A percentile compares a stretch with the other conserved stretches of the same genome.
These are phyloP conservation scores for Alternaria atra DNA, from an alignment of 2,329 filamentous ascomycete species.

Conservation along the genomic window DNA sequence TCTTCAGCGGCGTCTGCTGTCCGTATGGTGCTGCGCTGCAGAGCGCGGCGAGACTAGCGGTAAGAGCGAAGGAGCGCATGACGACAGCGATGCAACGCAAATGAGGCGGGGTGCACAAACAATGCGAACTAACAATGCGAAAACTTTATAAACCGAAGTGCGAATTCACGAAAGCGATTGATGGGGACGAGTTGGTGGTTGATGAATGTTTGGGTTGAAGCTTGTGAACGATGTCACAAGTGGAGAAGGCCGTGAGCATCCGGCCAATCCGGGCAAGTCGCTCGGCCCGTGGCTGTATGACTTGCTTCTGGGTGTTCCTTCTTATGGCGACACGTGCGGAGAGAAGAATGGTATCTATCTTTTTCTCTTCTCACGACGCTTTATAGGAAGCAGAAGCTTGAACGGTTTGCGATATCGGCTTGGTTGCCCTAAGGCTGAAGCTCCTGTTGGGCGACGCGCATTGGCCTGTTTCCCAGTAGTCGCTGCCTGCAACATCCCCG, in stretches of 20 bases:
- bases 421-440: background rate
- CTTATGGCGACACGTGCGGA: background rate
- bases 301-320: constrained; percentile 7
- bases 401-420: background rate
- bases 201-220: constrained; percentile 20
- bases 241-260: constrained; percentile 27
- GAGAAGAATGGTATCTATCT: background rate
- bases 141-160: background rate
- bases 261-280: constrained; percentile 26
- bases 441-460: background rate
- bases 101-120: background rate
- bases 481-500: background rate
- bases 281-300: constrained; percentile 19
- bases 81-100: constrained; percentile 9
- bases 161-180: constrained; percentile 4
- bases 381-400: background rate
- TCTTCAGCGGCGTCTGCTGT: constrained; percentile 59
- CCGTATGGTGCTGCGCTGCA: constrained; percentile 44
- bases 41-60: constrained; percentile 23
- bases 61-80: constrained; percentile 34
- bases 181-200: constrained; percentile 12
- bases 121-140: background rate
- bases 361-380: background rate
- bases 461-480: background rate
- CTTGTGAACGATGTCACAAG: constrained; percentile 31